phyloP scores from a whole-genome alignment of 768 basidiomycete species.

The Guyanaporus albipodus region DNA sequence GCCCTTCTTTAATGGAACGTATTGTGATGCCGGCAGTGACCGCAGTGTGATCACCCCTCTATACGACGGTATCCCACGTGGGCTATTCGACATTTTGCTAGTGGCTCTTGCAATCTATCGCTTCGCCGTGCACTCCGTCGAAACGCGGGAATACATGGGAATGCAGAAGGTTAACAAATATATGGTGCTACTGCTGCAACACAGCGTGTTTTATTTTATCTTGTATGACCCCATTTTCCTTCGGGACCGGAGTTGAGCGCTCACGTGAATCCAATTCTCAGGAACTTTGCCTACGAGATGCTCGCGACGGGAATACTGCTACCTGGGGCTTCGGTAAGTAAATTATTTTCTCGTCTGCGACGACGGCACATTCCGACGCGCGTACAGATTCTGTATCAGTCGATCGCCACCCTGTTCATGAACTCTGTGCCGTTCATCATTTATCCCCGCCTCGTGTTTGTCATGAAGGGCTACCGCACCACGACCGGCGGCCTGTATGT shows the following conservation, averaged over 20 bases:
- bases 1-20: too few species aligned
- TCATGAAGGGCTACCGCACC: neutral
- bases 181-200: slow-evolving; percentile 7
- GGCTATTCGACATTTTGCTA: slow-evolving; percentile 6
- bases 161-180: slow-evolving; percentile 3
- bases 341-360: neutral
- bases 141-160: slow-evolving; percentile 1
- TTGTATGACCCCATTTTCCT: too few species aligned
- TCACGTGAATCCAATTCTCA: too few species aligned
- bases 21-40: neutral
- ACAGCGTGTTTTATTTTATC: slow-evolving; percentile 11
- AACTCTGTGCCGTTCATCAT: slow-evolving; percentile 5
- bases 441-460: slow-evolving; percentile 6
- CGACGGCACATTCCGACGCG: neutral
- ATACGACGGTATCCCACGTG: slow-evolving; percentile 1
- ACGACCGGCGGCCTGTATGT: neutral
- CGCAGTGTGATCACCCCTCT: neutral
- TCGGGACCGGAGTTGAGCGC: too few species aligned
- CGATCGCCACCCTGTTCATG: neutral
- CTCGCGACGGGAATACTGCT: neutral
- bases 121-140: slow-evolving; percentile 3
- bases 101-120: slow-evolving; percentile 6
- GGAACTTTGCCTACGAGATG: too few species aligned
- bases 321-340: neutral
- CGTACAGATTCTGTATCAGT: neutral